Conservation (phyloP, 805 yeast genomes). For the Yamadazyma paraphyllophila region DNA sequence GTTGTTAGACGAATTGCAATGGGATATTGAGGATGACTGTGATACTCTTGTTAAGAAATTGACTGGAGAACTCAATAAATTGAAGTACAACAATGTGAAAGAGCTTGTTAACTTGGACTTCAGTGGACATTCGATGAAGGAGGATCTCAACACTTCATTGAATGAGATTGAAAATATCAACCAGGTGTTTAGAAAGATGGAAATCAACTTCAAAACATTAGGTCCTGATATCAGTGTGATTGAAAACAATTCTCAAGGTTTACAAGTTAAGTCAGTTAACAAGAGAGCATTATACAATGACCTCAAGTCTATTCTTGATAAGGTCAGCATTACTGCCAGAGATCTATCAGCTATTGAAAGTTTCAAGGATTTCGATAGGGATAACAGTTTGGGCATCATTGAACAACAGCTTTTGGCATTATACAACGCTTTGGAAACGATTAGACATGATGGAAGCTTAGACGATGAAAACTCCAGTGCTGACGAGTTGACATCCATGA, state of each 20-base stretch:
- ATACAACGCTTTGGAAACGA: constrained; percentile 63
- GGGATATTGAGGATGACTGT: constrained; percentile 70
- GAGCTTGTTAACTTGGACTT: constrained; percentile 38
- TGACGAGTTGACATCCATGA: constrained; percentile 56
- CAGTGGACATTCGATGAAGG: constrained; percentile 28
- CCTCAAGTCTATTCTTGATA: constrained; percentile 61
- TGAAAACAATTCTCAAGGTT: constrained; percentile 73
- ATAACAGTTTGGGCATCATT: constrained; percentile 40
- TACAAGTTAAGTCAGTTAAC: constrained; percentile 81
- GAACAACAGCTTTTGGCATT: constrained; percentile 59
- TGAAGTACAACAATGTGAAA: constrained; percentile 62
- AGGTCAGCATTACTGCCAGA: constrained; percentile 62
- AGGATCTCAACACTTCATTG: constrained; percentile 32
- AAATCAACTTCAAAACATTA: constrained; percentile 39
- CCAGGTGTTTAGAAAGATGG: constrained; percentile 40
- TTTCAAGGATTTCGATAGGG: constrained; percentile 49
- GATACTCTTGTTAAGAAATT: constrained; percentile 57
- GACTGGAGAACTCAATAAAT: constrained; percentile 53
- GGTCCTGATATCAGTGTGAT: constrained; percentile 67
- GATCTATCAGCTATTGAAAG: constrained; percentile 48
- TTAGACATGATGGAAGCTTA: constrained; percentile 36
- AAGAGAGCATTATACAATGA: constrained; percentile 73
- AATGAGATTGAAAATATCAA: constrained; percentile 36
- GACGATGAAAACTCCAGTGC: constrained; percentile 29
- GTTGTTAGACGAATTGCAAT: constrained; percentile 71